A percentile compares a stretch with the other conserved stretches of the same genome.
phyloP scores from a whole-genome alignment of 2,329 filamentous ascomycete species.

The Pseudogymnoascus sp. region DNA sequence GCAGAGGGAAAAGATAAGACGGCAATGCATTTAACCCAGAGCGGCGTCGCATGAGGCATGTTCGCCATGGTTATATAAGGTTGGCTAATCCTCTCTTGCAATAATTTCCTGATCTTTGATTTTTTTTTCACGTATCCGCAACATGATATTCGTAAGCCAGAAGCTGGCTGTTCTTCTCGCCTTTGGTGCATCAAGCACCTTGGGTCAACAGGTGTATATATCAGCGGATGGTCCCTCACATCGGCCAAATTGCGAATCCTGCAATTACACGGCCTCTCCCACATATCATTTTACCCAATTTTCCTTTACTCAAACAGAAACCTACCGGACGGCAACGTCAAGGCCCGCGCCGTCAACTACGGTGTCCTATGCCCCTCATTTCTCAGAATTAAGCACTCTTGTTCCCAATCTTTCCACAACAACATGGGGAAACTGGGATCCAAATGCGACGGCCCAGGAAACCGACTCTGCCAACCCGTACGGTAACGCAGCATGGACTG shows the following conservation, averaged over 20 bases:
- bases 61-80: neutral
- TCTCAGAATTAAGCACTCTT: slow-evolving; percentile 30
- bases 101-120: neutral
- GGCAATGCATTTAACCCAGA: neutral
- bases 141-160: neutral
- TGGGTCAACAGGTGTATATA: slow-evolving; percentile 31
- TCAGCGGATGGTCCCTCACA: slow-evolving; percentile 25
- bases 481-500: slow-evolving; percentile 34
- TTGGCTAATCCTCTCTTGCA: neutral
- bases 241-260: slow-evolving; percentile 27
- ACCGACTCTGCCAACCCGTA: slow-evolving; percentile 32
- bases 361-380: slow-evolving; percentile 30
- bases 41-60: neutral
- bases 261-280: slow-evolving; percentile 22
- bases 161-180: neutral
- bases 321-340: slow-evolving; percentile 33
- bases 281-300: slow-evolving; percentile 26
- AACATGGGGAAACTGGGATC: slow-evolving; percentile 37
- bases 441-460: slow-evolving; percentile 28
- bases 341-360: slow-evolving; percentile 26
- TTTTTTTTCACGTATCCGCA: neutral
- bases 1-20: neutral
- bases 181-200: neutral
- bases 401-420: slow-evolving; percentile 32
- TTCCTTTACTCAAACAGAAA: slow-evolving; percentile 34